These are phyloP conservation scores for Cercospora zeae-maydis DNA, from an alignment of 2,329 filamentous ascomycete genomes.

Conservation along the genomic window DNA sequence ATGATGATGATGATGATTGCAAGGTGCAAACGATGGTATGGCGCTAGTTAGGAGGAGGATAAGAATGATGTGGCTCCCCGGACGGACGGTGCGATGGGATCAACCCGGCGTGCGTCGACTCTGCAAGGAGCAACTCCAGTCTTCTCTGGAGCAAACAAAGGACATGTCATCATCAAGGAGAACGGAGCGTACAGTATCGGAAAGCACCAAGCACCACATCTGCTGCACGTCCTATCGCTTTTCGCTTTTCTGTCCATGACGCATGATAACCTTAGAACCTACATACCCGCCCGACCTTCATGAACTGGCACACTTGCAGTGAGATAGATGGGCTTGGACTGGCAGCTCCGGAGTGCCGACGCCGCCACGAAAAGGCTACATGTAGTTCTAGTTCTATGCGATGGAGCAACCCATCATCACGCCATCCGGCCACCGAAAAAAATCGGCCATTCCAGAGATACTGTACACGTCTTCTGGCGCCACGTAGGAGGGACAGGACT, in stretches of 20 bases:
- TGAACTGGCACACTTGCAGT: background rate
- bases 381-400: too few relatives aligned
- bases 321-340: background rate
- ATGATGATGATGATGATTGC: too few relatives aligned
- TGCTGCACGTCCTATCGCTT: background rate
- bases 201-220: background rate
- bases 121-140: too few relatives aligned
- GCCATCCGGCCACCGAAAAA: constrained; percentile 2
- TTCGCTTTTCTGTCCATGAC: background rate
- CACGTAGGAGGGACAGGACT: background rate
- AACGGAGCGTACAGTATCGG: too few relatives aligned
- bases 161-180: too few relatives aligned
- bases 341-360: background rate
- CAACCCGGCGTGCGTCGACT: too few relatives aligned
- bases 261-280: too few relatives aligned
- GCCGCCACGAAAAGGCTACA: background rate
- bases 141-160: too few relatives aligned
- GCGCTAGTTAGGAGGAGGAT: too few relatives aligned
- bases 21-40: background rate
- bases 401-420: background rate
- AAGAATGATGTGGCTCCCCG: too few relatives aligned
- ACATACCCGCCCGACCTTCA: background rate
- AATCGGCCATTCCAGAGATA: background rate
- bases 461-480: background rate
- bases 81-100: too few relatives aligned